Evolutionary conservation across 331 rosid genomes (phyloP), one percentile per base, ranked within the genome.

Genomic region (Telfairia occidentalis): DNA sequence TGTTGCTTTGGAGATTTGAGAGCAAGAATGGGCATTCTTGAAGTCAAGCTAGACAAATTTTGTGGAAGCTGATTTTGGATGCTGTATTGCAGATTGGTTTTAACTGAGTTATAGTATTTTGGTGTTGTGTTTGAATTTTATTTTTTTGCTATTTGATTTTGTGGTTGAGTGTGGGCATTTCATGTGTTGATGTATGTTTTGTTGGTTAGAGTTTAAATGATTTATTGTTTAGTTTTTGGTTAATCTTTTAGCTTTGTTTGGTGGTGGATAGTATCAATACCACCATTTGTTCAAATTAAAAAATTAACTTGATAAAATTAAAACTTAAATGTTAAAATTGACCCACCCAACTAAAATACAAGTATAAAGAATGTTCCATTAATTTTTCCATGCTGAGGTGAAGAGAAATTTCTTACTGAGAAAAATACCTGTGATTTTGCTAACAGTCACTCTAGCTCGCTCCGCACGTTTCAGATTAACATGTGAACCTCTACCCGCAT

Each of bases 381-480:
- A 29, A 53, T 21, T 19, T 5, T 64, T 64, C 58, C 58, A 52
- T 63, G 67, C 71, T 37, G 26, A 69, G 29, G 71, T 75, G 30
- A 79, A 11, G 67, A 64, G 23, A 11, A 1, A 15, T 19, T 43
- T 42, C 79, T 67, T 26, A 26, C 42, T 24, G 13, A 19, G 67
- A 7, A 43, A 60, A 60, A 43, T 92, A 94, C 97, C 98, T 87
- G 98, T 90, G 85, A 91, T 95, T 89, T 90, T 95, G 82, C 61
- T 87, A 29, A 95, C 78, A 29, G 92, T 78, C 74, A 95, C 87
- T 80, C 97, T 84, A 64, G 97, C 98, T 59, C 93, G 90, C 82
- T 95, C 98, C 55, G 98, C 98, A 21, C 93, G 98, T 79, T 95
- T 95, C 48, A 95, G 96, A 82, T 88, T 95, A 73, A 91, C 88